phyloP scores from a whole-genome alignment of 768 basidiomycete species.

The Boletus bicolor region DNA sequence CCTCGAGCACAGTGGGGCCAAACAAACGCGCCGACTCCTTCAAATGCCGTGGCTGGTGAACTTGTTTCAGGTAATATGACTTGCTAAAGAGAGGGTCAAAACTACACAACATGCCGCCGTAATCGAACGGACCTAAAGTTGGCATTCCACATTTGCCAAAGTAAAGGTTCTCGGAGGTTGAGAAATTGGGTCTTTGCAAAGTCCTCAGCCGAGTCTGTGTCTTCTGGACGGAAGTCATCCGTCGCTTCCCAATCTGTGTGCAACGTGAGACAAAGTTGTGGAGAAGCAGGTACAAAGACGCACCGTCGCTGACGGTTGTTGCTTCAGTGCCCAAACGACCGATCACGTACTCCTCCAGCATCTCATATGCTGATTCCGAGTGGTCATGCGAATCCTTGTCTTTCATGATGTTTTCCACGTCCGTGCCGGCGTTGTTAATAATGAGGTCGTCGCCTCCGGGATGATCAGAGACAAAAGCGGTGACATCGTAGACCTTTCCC shows the following conservation, averaged over 20 bases:
- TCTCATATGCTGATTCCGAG: slow-evolving; percentile 86
- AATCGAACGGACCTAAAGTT: slow-evolving; percentile 67
- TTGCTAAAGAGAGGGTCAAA: slow-evolving; percentile 51
- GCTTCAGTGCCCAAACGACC: slow-evolving; percentile 78
- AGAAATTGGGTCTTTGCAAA: slow-evolving; percentile 89
- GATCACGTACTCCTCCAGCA: slow-evolving; percentile 84
- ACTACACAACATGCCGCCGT: background rate
- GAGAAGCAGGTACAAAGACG: slow-evolving; percentile 25
- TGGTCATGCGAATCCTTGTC: slow-evolving; percentile 82
- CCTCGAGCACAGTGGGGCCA: slow-evolving; percentile 78
- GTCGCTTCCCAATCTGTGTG: slow-evolving; percentile 79
- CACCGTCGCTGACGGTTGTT: slow-evolving; percentile 75
- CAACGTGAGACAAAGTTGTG: slow-evolving; percentile 7
- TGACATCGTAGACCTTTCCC: slow-evolving; percentile 89
- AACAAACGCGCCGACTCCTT: slow-evolving; percentile 84
- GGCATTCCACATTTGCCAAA: slow-evolving; percentile 82
- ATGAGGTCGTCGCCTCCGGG: slow-evolving; percentile 95
- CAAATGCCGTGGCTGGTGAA: slow-evolving; percentile 93
- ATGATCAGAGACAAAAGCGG: slow-evolving; percentile 80
- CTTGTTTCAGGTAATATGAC: slow-evolving; percentile 92
- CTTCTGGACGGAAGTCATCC: slow-evolving; percentile 89
- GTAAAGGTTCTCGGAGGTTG: slow-evolving; percentile 80
- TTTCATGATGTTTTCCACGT: slow-evolving; percentile 78
- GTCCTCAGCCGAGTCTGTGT: slow-evolving; percentile 79
- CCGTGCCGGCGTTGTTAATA: slow-evolving; percentile 76